phyloP scores from a whole-genome alignment of 106 monocot species.

The Amphibolis antarctica region DNA sequence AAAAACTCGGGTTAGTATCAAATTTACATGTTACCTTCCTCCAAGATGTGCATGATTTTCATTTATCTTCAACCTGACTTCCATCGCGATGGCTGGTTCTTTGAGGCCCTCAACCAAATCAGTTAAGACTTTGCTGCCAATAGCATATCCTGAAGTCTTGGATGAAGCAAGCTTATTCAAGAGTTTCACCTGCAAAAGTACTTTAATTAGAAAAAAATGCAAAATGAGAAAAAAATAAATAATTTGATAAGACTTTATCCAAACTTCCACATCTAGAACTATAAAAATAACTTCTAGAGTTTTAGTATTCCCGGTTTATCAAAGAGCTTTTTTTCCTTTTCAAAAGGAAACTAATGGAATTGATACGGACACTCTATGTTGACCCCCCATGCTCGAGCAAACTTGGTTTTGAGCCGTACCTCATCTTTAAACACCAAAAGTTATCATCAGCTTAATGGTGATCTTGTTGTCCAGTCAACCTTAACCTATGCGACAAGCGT shows the following conservation, averaged over 20 bases:
- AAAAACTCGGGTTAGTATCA: not conserved
- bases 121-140: slow-evolving; percentile 68
- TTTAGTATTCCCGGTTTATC: too few species aligned
- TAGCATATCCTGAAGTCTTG: slow-evolving; percentile 28
- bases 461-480: too few species aligned
- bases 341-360: too few species aligned
- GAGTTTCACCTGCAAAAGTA: slow-evolving; percentile 65
- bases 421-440: too few species aligned
- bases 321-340: too few species aligned
- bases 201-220: not conserved
- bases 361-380: too few species aligned
- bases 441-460: too few species aligned
- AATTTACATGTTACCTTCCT: slow-evolving; percentile 61
- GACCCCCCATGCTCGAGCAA: too few species aligned
- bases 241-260: not conserved
- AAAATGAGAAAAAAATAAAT: not conserved
- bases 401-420: too few species aligned
- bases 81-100: slow-evolving; percentile 70
- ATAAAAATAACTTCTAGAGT: too few species aligned
- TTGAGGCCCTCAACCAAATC: slow-evolving; percentile 86
- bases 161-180: slow-evolving; percentile 89
- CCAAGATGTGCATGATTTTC: slow-evolving; percentile 76
- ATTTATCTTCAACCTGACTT: slow-evolving; percentile 89
- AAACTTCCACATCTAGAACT: too few species aligned
- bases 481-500: too few species aligned